Percentiles rank a stretch among this genome's conserved stretches.
Conservation (phyloP, 2,329 filamentous ascomycete genomes). For the Fusarium kyushuense region DNA sequence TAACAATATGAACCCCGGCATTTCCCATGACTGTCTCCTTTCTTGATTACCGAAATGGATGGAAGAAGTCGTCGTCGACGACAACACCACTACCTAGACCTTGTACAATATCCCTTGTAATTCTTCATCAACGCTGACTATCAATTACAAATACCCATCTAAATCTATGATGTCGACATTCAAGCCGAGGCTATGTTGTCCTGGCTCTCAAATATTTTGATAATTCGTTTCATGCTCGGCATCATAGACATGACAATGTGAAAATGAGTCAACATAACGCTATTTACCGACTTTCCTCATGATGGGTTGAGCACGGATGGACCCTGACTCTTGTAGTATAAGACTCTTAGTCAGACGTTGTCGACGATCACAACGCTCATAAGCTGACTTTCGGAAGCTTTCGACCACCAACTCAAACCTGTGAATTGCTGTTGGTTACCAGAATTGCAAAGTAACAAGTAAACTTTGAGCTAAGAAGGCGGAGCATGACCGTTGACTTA, state of each 20-base stretch:
- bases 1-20: conserved; percentile 9
- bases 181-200: conserved; percentile 11
- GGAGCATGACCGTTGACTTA: conserved; percentile 7
- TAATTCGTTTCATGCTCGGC: not conserved
- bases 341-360: conserved; percentile 23
- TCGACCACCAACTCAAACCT: conserved; percentile 3
- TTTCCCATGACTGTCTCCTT: conserved; percentile 1
- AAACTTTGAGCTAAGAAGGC: conserved; percentile 5
- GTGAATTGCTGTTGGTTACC: conserved; percentile 13
- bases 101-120: conserved; percentile 25
- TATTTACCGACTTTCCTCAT: conserved; percentile 16
- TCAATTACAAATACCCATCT: conserved; percentile 16
- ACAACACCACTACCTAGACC: conserved; percentile 28
- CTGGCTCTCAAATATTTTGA: conserved; percentile 5
- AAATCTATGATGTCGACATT: conserved; percentile 19
- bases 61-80: conserved; percentile 2
- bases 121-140: not conserved
- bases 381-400: conserved; percentile 9
- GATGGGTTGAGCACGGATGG: conserved; percentile 6
- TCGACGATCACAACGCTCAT: conserved; percentile 23
- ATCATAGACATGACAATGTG: conserved; percentile 11
- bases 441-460: conserved; percentile 1
- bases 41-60: conserved; percentile 11
- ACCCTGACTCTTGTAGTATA: conserved; percentile 32
- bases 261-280: not conserved